Base-by-base conservation (phyloP, 257 asterid genomes). In the Craterostigma plantagineum region DNA sequence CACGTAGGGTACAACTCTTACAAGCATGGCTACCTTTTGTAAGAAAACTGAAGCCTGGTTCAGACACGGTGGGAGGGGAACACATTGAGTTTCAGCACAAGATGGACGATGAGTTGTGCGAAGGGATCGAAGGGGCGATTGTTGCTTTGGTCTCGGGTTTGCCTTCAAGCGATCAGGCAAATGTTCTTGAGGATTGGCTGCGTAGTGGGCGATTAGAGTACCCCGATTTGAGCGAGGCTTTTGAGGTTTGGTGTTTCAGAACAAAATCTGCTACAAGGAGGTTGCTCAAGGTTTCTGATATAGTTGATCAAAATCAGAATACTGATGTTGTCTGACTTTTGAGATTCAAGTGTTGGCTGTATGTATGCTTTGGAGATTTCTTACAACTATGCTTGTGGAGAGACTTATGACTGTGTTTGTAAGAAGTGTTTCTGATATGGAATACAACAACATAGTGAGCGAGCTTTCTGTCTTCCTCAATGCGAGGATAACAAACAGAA, bases 161-260 rank as follows among this genome's bases (percentile, higher is more conserved):
- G 15, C 92, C 92, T 0, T 82, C 94, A 0, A 64, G 75, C 30
- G 87, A 77, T 51, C 92, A 82, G 53, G 94, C 90, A 4, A 79
- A 70, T 5, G 70, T 82, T 47, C 71, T 78, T 23, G 61, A 65
- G 11, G 90, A 78, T 50, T 82, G 94, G 94, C 75, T 82, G 72
- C 63, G 30, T 14, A 59, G 51, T 0, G 76, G 66, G 55, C 75
- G 68, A 50, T 63, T 64, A 11, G 56, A 38, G 50, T 82, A 73
- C 59, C 94, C 94, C 2, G 92, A 82, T 46, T 61, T 82, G 45
- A 82, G 85, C 17, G 94, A 82, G 64, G 92, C 92, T 17, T 78
- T 82, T 43, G 94, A 78, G 70, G 59, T 82, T 10, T 78, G 92
- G 92, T 82, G 90, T 64, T 82, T 68, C 56, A 61, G 92, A 55